Percentiles rank a stretch among this genome's conserved stretches.
Conservation (phyloP, 768 basidiomycete genomes). For the Lyophyllum atratum region DNA sequence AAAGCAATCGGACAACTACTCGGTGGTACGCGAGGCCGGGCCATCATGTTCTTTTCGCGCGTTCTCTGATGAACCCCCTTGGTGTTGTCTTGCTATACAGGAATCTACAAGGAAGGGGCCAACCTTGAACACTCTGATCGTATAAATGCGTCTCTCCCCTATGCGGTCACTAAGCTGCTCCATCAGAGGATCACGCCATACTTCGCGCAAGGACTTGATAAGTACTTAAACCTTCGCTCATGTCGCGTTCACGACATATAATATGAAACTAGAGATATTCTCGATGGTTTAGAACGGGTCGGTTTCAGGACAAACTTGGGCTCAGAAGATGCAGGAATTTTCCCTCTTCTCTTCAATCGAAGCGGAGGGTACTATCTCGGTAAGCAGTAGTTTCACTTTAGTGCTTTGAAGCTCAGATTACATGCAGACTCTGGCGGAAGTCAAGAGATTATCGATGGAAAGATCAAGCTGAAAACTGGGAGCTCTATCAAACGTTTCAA, state of each 20-base stretch:
- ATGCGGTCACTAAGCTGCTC: constrained; percentile 6
- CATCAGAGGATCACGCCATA: constrained; percentile 12
- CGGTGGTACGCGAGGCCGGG: constrained; percentile 4
- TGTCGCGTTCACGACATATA: background rate
- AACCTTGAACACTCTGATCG: constrained; percentile 15
- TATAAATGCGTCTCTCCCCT: constrained; percentile 15
- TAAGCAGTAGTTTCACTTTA: constrained; percentile 12
- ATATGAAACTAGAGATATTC: constrained; percentile 30
- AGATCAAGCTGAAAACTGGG: constrained; percentile 72
- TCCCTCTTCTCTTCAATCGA: constrained; percentile 29
- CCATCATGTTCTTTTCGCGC: background rate
- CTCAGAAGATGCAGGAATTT: constrained; percentile 36
- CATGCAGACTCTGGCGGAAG: constrained; percentile 57
- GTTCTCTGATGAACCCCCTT: background rate
- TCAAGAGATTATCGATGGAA: constrained; percentile 63
- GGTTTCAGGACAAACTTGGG: constrained; percentile 42
- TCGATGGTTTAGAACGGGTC: constrained; percentile 33
- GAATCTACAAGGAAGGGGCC: constrained; percentile 14
- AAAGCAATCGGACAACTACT: constrained; percentile 13
- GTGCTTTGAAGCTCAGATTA: background rate
- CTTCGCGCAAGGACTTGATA: constrained; percentile 15
- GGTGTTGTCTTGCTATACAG: background rate
- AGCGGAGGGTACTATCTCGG: constrained; percentile 42
- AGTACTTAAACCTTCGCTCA: constrained; percentile 1
- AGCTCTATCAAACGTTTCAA: constrained; percentile 48